These are phyloP conservation scores for Penicillium roqueforti DNA, from an alignment of 495 filamentous ascomycete genomes.

Conservation along the genomic window DNA sequence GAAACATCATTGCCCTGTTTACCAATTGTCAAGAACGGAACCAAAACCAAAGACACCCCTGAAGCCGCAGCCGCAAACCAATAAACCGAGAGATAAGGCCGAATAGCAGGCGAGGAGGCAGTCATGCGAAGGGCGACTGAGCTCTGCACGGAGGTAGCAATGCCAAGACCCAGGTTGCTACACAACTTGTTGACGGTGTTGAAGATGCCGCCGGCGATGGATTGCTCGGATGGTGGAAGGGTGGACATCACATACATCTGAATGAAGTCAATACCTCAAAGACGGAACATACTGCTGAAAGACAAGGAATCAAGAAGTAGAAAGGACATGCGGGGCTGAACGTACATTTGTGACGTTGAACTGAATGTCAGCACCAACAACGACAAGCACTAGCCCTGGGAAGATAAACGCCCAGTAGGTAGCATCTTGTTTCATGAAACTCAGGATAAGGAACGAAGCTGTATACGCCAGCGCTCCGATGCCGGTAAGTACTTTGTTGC, in stretches of 20 bases:
- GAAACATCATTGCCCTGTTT: slow-evolving; percentile 25
- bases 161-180: slow-evolving; percentile 30
- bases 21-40: slow-evolving; percentile 31
- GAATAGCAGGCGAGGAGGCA: slow-evolving; percentile 16
- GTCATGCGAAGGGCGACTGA: slow-evolving; percentile 20
- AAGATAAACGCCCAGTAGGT: slow-evolving; percentile 58
- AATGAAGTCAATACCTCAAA: not conserved
- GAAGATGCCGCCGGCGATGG: slow-evolving; percentile 37
- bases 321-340: not conserved
- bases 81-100: slow-evolving; percentile 27
- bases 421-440: slow-evolving; percentile 38
- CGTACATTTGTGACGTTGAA: slow-evolving; percentile 57
- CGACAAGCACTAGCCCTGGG: slow-evolving; percentile 45
- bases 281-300: not conserved
- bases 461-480: slow-evolving; percentile 42
- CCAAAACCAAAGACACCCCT: slow-evolving; percentile 25
- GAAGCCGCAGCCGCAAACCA: slow-evolving; percentile 32
- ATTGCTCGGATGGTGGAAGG: slow-evolving; percentile 32
- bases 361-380: slow-evolving; percentile 53
- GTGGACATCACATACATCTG: slow-evolving; percentile 41
- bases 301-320: not conserved
- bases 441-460: slow-evolving; percentile 52
- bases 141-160: slow-evolving; percentile 28
- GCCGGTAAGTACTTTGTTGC: slow-evolving; percentile 45
- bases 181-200: slow-evolving; percentile 36